These are phyloP conservation scores for Zygosaccharomyces lentus DNA, from an alignment of 805 yeast species.

Conservation along the genomic window DNA sequence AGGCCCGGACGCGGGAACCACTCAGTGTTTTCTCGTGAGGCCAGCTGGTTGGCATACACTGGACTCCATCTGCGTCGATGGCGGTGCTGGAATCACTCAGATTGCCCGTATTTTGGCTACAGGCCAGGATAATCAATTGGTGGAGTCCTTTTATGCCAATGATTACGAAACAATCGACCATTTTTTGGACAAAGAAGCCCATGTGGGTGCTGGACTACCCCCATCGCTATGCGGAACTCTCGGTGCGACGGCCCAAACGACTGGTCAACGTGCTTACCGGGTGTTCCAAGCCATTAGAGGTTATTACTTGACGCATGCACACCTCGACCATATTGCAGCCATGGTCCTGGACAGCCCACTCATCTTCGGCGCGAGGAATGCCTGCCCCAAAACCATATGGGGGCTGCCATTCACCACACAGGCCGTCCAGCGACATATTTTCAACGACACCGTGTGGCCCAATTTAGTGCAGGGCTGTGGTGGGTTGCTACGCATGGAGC, in stretches of 20 bases:
- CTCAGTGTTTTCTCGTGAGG: constrained; percentile 65
- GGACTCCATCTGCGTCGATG: constrained; percentile 62
- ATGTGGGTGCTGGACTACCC: constrained; percentile 19
- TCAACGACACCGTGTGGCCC: constrained; percentile 83
- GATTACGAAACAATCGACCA: constrained; percentile 20
- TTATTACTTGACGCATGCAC: constrained; percentile 73
- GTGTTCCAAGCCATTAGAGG: constrained; percentile 39
- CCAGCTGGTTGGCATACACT: constrained; percentile 37
- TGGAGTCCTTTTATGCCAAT: constrained; percentile 24
- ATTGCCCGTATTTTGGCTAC: constrained; percentile 41
- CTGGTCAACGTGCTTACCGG: constrained; percentile 22
- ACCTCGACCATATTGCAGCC: constrained; percentile 73
- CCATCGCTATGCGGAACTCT: constrained; percentile 7
- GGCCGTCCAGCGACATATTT: constrained; percentile 51
- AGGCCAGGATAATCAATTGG: not conserved
- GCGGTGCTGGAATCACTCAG: constrained; percentile 67
- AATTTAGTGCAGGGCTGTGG: constrained; percentile 38
- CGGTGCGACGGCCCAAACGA: not conserved
- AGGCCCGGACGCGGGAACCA: constrained; percentile 72
- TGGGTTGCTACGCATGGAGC: constrained; percentile 21
- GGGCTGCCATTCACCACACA: constrained; percentile 53
- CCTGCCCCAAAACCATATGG: constrained; percentile 44
- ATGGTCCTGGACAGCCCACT: constrained; percentile 67
- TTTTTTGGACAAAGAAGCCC: constrained; percentile 14
- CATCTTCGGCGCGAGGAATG: constrained; percentile 20